Percentiles rank a stretch among this genome's conserved stretches.
Conservation (phyloP, 78 protist genomes). For the Dictyostelium citrinum region DNA sequence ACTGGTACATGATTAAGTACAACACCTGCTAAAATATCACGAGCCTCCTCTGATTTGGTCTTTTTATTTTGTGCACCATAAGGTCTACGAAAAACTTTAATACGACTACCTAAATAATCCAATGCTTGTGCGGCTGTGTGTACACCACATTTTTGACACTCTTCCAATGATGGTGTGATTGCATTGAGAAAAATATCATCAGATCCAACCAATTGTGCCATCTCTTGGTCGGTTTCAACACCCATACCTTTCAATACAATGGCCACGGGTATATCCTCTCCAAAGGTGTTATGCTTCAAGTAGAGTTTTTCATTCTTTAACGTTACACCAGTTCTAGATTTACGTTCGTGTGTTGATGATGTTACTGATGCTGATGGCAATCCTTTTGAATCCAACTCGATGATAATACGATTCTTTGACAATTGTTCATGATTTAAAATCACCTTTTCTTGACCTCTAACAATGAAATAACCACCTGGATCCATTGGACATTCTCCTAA, state of each 20-base stretch:
- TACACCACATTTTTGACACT: slow-evolving; percentile 77
- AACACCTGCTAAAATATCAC: slow-evolving; percentile 89
- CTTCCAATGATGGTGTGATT: slow-evolving; percentile 97
- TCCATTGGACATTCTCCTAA: slow-evolving; percentile 98
- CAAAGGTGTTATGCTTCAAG: slow-evolving; percentile 93
- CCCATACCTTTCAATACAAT: slow-evolving; percentile 97
- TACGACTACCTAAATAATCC: slow-evolving; percentile 94
- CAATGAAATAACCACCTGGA: slow-evolving; percentile 94
- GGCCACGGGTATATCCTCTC: slow-evolving; percentile 93
- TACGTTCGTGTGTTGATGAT: slow-evolving; percentile 94
- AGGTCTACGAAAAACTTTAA: slow-evolving; percentile 61
- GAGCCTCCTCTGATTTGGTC: slow-evolving; percentile 80
- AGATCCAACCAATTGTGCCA: slow-evolving; percentile 94
- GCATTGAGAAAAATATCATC: slow-evolving; percentile 86
- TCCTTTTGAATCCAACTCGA: slow-evolving; percentile 87
- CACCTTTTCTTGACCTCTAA: slow-evolving; percentile 95
- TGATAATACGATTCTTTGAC: slow-evolving; percentile 96
- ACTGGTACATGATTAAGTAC: slow-evolving; percentile 98
- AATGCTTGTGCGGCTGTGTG: slow-evolving; percentile 92
- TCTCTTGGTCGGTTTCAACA: slow-evolving; percentile 94
- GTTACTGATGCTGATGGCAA: slow-evolving; percentile 77
- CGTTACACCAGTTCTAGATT: slow-evolving; percentile 86
- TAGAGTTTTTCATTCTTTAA: slow-evolving; percentile 82
- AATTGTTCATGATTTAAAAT: slow-evolving; percentile 98
- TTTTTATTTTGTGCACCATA: slow-evolving; percentile 20